Evolutionary conservation across 768 basidiomycete species (phyloP).

Genomic region (Psilocybe azurescens): DNA sequence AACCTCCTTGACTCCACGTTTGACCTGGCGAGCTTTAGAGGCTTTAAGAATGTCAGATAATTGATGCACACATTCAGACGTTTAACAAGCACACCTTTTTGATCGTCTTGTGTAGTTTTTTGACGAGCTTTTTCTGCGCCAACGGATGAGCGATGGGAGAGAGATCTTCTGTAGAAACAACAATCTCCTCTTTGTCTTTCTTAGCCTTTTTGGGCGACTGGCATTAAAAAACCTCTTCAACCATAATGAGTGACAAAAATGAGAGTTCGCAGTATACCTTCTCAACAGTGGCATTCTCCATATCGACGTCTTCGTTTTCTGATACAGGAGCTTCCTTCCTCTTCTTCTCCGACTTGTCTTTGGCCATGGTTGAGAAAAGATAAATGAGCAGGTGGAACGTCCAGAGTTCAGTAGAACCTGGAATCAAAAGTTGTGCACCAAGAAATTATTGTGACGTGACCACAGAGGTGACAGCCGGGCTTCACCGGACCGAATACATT

Average conservation of each 20-base stretch:
- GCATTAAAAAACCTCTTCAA: slow-evolving; percentile 15
- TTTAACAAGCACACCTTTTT: slow-evolving; percentile 66
- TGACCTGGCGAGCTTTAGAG: slow-evolving; percentile 93
- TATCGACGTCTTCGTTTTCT: slow-evolving; percentile 54
- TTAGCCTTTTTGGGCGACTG: slow-evolving; percentile 59
- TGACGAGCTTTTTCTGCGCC: slow-evolving; percentile 90
- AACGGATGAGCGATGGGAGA: slow-evolving; percentile 95
- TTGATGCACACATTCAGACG: background rate
- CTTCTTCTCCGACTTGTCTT: slow-evolving; percentile 80
- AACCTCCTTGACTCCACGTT: slow-evolving; percentile 98
- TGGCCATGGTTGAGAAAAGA: slow-evolving; percentile 50
- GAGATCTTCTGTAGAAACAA: slow-evolving; percentile 78
- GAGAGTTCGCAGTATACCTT: slow-evolving; percentile 24
- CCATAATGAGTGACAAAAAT: background rate
- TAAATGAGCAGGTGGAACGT: background rate
- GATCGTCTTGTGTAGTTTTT: slow-evolving; percentile 94
- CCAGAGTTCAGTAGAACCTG: background rate
- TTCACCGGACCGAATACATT: background rate
- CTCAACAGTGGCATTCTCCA: slow-evolving; percentile 43
- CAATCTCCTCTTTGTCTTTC: slow-evolving; percentile 68
- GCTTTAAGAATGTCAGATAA: slow-evolving; percentile 48
- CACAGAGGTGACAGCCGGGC: background rate
- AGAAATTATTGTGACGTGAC: slow-evolving; percentile 27
- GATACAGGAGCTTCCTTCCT: slow-evolving; percentile 50
- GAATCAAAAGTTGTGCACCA: background rate